Evolutionary conservation across 192 early-diverging fungal genomes (phyloP), one percentile per base, ranked within the genome.

Genomic region (Coemansia asiatica): DNA sequence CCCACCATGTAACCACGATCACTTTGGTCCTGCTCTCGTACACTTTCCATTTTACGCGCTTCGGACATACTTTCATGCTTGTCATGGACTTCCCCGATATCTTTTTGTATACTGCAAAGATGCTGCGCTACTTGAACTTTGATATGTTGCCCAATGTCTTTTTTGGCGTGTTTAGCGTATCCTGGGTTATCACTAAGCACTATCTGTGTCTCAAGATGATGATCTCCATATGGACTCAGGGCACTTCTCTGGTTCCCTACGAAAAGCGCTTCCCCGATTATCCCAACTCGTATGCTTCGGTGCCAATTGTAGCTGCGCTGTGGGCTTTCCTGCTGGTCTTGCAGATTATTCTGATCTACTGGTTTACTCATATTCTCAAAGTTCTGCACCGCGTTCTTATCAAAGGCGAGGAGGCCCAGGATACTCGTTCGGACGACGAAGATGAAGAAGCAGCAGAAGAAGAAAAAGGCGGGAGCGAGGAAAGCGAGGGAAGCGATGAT

Each of bases 121-220:
- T 91, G 59, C 72, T 92, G 61, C 92, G 89, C 69, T 94, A 94
- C 66, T 58, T 88, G 28, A 80, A 80, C 28, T 81, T 83, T 59
- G 73, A 78, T 25, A 78, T 79, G 3, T 55, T 89, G 12, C 92
- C 89, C 66, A 87, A 92, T 71, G 57, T 86, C 12, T 64, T 86
- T 18, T 94, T 94, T 81, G 90, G 84, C 29, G 36, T 89, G 18
- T 94, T 94, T 66, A 86, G 87, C 19, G 21, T 91, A 6, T 83
- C 87, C 4, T 94, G 92, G 92, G 64, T 90, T n/a, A 63, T 85
- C 21, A 93, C 91, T 0, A 88, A 90, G 27, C 92, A 94, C 60
- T 79, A 81, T 62, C 51, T 91, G 27, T 92, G 87, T 70, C 72
- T 87, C 12, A 79, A 86, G 61, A 86, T 92, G 67, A 86, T 90